phyloP scores from a whole-genome alignment of 495 filamentous ascomycete genomes.

The Paragyromitra xinjiangensis region DNA sequence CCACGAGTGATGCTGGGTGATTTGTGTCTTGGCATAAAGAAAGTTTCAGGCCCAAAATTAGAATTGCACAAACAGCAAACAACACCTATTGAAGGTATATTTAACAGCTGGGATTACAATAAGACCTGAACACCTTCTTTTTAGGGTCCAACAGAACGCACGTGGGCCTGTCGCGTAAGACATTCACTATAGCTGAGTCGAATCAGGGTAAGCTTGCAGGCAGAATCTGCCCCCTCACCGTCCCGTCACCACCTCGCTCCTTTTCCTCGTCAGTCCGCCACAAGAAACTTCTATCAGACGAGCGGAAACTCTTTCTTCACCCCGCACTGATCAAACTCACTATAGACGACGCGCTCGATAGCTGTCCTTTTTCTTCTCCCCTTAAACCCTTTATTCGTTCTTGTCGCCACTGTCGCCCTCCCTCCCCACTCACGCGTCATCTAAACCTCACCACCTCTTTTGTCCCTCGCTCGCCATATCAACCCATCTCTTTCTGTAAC shows the following conservation, averaged over 20 bases:
- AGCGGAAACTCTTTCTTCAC: background rate
- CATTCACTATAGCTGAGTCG: constrained; percentile 6
- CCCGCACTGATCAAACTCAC: constrained; percentile 5
- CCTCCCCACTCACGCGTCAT: constrained; percentile 37
- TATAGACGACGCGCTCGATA: constrained; percentile 6
- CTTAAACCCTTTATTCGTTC: constrained; percentile 1
- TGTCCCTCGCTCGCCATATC: background rate
- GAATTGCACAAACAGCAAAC: background rate
- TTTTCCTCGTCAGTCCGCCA: constrained; percentile 12
- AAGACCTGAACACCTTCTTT: background rate
- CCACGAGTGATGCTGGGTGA: background rate
- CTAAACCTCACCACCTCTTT: background rate
- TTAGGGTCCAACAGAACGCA: background rate
- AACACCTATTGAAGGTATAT: background rate
- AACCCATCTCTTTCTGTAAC: background rate
- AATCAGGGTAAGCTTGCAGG: constrained; percentile 45
- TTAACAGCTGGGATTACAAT: background rate
- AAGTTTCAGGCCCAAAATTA: background rate
- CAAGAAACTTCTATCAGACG: constrained; percentile 14
- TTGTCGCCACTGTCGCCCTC: constrained; percentile 12
- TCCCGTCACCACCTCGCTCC: constrained; percentile 18
- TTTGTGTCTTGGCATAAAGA: background rate
- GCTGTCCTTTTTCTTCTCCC: background rate
- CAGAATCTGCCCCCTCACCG: constrained; percentile 24
- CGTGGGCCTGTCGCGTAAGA: constrained; percentile 1